Base-by-base conservation (phyloP, 2,329 filamentous ascomycete genomes). In the Microdochium bolleyi region DNA sequence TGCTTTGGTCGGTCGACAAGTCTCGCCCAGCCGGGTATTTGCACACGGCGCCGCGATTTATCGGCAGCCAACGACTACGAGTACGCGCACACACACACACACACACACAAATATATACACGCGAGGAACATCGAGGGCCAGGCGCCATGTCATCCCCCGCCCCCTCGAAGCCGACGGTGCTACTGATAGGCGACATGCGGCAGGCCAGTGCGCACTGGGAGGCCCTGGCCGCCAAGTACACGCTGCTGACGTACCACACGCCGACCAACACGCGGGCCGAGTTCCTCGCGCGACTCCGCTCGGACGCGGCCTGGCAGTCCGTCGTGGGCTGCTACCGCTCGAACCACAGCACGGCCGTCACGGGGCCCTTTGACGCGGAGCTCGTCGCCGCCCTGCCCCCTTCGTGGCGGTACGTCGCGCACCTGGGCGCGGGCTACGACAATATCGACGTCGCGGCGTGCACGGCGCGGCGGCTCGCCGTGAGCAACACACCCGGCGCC, bases 351-450 rank as follows among this genome's bases (percentile, higher is more conserved):
- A 60, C 57, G 11, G 11, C 56, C 1, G n/a, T 58, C 19, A 63
- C 62, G 14, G 62, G 61, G 7, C 56, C 52, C 5, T 79, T 80
- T 57, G 62, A 80, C 59, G 59, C 64, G 14, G 75, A 79, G 56
- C 57, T 79, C 50, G 60, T 79, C 14, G 65, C 67, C 9, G 64
- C 66, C 11, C 64, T 79, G 3, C 76, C 77, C 0, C 58, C 61
- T 25, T 70, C 71, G 0, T 61, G 77, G 54, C 73, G 70, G 56
- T 78, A 71, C 57, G 74, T 79, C 57, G 76, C 74, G 56, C 76
- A 79, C 58, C 77, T 78, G 55, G 76, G 80, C 16, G 80, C 80
- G 1, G 80, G 80, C 3, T 84, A 84, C 64, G 80, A 83, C 61
- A 82, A 82, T 58, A 75, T 84, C 49, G 79, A 83, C 54, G 69